Base-by-base conservation (phyloP, 192 early-diverging fungal genomes). In the Jimgerdemannia flammicorona region DNA sequence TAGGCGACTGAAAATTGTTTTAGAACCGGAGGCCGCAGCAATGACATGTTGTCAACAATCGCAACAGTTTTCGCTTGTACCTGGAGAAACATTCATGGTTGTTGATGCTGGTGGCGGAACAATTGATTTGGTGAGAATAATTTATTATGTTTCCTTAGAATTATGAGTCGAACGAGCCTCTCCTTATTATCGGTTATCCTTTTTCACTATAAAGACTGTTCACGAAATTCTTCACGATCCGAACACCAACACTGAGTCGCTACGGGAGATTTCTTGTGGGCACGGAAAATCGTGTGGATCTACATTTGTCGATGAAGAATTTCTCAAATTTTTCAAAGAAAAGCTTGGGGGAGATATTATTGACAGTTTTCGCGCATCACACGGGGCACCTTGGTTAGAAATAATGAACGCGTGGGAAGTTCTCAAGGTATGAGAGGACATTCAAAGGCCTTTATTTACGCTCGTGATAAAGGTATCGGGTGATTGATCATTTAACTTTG, bases 101-200 rank as follows among this genome's bases (percentile, higher is more conserved):
- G 77, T 81, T n/a, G 83, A 84, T 81, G 78, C 81, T 44, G 85
- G 81, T 19, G 83, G 85, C 70, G 85, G 81, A 69, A 84, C 79
- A 14, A 76, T 84, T 3, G 80, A 83, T 79, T 70, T 86, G 43
- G 82, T 81, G 14, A 59, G 49, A 59, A 59, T 10, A 2, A 0
- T 59, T 59, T 10, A 59, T 14, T 59, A 10, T 59, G 14, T 59
- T 14, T 59, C 14, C 14, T 59, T 14, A 59, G 0, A 59, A 59
- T 10, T 2, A 6, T 14, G 6, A 10, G 49, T 59, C 14, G 49
- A 14, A 14, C 6, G 49, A 6, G 14, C 14, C 49, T 59, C 14
- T 59, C 6, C 14, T 10, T 14, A 59, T 59, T 6, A 59, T 14
- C 49, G 6, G 49, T 14, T 10, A 59, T 59, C 14, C 14, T 0